Conservation (phyloP, 305 asterid species). For the Fraxinus greggii region DNA sequence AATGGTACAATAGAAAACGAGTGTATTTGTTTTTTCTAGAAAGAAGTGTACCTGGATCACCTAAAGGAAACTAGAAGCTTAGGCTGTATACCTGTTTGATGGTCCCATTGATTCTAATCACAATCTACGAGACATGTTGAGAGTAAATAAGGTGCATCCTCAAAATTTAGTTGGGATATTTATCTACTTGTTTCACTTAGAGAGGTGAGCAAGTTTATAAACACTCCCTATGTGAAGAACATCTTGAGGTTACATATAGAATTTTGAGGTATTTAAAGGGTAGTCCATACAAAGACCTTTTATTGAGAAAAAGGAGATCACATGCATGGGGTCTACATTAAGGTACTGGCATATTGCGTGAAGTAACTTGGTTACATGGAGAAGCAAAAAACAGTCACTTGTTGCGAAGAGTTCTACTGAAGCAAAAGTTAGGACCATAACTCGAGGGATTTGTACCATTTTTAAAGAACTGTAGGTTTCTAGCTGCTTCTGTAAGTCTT, state of each 20-base stretch:
- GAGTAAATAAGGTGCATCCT: neutral
- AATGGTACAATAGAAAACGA: neutral
- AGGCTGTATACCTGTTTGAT: neutral
- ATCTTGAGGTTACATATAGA: neutral
- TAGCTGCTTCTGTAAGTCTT: neutral
- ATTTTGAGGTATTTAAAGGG: neutral
- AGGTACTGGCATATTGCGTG: neutral
- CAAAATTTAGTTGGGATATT: neutral
- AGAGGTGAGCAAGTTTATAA: neutral
- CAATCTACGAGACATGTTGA: neutral
- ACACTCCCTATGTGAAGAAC: neutral
- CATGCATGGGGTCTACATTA: neutral
- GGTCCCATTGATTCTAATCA: neutral
- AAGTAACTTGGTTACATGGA: neutral
- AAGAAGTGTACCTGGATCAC: neutral
- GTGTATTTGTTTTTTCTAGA: neutral
- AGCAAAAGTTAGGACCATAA: neutral
- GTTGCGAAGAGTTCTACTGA: neutral
- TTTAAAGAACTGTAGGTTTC: neutral
- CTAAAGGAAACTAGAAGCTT: neutral
- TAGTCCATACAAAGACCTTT: neutral
- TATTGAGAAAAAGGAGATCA: neutral
- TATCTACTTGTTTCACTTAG: neutral
- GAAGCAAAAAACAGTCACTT: neutral
- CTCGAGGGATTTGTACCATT: neutral